Evolutionary conservation across 148 eudicot genomes (phyloP).

Genomic region (Rhododendron ovatum): DNA sequence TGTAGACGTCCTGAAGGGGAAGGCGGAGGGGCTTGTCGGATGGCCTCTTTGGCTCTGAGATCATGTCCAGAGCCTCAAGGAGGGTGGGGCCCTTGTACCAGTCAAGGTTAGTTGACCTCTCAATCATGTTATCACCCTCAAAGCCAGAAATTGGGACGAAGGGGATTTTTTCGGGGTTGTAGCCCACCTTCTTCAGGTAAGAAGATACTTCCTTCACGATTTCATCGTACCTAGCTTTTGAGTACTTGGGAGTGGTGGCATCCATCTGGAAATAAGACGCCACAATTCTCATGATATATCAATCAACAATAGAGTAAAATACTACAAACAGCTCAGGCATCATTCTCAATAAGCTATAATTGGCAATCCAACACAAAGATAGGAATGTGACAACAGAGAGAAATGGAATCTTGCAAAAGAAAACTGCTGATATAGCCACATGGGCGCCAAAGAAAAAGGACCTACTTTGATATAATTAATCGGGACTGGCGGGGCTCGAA

Average conservation of each 20-base stretch:
- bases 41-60: slow-evolving; percentile 11
- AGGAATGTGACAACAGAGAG: background rate
- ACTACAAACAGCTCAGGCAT: background rate
- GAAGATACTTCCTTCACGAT: slow-evolving; percentile 15
- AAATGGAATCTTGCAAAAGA: background rate
- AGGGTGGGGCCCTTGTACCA: slow-evolving; percentile 17
- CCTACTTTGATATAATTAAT: background rate
- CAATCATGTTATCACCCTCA: slow-evolving; percentile 12
- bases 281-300: background rate
- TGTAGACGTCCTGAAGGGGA: slow-evolving; percentile 13
- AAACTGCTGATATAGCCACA: background rate
- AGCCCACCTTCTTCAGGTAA: slow-evolving; percentile 14
- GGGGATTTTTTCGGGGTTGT: slow-evolving; percentile 10
- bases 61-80: slow-evolving; percentile 2
- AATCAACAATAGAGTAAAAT: background rate
- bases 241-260: slow-evolving; percentile 18
- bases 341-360: background rate
- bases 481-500: slow-evolving; percentile 4
- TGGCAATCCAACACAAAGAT: background rate
- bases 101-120: slow-evolving; percentile 10
- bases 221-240: slow-evolving; percentile 11
- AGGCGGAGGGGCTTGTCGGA: slow-evolving; percentile 15
- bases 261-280: slow-evolving; percentile 5
- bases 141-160: slow-evolving; percentile 13
- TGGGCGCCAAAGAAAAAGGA: background rate